Conservation (phyloP, 1,284 basidiomycete species). For the Ustilago bromivora region DNA sequence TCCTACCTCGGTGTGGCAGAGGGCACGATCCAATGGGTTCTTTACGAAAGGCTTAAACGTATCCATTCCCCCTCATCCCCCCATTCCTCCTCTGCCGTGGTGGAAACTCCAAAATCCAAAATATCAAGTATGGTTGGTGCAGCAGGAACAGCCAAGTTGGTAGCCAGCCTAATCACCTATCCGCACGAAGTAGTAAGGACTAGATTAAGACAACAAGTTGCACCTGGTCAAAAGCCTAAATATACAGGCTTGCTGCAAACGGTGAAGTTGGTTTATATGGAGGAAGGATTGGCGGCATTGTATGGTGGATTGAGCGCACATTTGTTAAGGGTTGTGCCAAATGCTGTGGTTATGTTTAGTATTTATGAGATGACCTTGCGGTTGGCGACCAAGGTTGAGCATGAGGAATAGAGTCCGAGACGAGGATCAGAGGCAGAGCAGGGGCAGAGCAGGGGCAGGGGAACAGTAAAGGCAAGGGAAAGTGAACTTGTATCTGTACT, state of each 20-base stretch:
- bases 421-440: no score
- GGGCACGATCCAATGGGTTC: slow-evolving; percentile 95
- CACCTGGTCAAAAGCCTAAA: slow-evolving; percentile 75
- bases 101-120: slow-evolving; percentile 15
- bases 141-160: slow-evolving; percentile 90
- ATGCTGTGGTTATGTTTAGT: slow-evolving; percentile 95
- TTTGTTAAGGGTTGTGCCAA: slow-evolving; percentile 94
- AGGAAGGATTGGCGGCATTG: slow-evolving; percentile 86
- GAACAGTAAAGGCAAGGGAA: no score
- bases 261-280: slow-evolving; percentile 83
- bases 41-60: slow-evolving; percentile 89
- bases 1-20: slow-evolving; percentile 96
- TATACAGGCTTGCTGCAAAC: slow-evolving; percentile 91
- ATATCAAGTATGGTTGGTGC: slow-evolving; percentile 82
- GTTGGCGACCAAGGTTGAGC: slow-evolving; percentile 44
- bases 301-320: slow-evolving; percentile 96
- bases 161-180: slow-evolving; percentile 71
- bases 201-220: slow-evolving; percentile 81
- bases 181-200: slow-evolving; percentile 78
- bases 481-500: neutral
- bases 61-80: neutral
- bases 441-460: no score
- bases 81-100: no score
- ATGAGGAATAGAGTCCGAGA: slow-evolving; percentile 1
- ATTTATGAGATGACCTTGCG: slow-evolving; percentile 70